phyloP scores from a whole-genome alignment of 139 green algal genomes.

The Chlorokybus atmophyticus region DNA sequence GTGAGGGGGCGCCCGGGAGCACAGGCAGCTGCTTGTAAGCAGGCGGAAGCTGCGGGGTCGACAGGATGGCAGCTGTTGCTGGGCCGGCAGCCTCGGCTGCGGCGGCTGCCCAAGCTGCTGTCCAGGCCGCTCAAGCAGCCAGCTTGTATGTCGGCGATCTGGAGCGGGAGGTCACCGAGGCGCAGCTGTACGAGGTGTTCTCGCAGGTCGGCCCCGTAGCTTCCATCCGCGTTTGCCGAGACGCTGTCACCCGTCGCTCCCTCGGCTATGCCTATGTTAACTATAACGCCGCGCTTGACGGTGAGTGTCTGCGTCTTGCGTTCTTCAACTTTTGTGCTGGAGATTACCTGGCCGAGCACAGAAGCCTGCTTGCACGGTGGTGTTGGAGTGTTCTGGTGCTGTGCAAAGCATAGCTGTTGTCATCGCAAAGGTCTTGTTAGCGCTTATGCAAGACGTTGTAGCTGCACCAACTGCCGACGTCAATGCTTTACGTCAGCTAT shows the following conservation, averaged over 20 bases:
- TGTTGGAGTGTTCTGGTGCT: not conserved
- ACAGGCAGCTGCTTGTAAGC: no score
- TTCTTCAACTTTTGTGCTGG: not conserved
- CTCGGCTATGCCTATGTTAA: slow-evolving; percentile 50
- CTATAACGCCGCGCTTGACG: slow-evolving; percentile 33
- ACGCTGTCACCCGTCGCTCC: slow-evolving; percentile 38
- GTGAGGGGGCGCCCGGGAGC: no score
- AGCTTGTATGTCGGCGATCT: slow-evolving; percentile 47
- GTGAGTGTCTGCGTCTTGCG: slow-evolving; percentile 4
- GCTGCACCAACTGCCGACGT: no score
- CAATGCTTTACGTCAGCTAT: no score
- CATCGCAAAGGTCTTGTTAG: no score
- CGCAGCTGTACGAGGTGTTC: slow-evolving; percentile 48
- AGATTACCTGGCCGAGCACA: not conserved
- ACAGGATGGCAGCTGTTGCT: no score
- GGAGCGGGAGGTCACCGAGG: slow-evolving; percentile 35
- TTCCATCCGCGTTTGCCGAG: slow-evolving; percentile 44
- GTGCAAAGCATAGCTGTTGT: not conserved
- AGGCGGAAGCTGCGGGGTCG: no score
- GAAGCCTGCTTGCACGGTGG: not conserved
- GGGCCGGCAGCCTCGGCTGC: no score
- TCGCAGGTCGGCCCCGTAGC: slow-evolving; percentile 38
- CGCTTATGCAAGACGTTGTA: no score
- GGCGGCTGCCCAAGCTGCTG: no score
- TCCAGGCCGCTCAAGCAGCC: no score